Evolutionary conservation across 2,329 filamentous ascomycete genomes (phyloP).

Genomic region (Monilinia vaccinii-corymbosi): DNA sequence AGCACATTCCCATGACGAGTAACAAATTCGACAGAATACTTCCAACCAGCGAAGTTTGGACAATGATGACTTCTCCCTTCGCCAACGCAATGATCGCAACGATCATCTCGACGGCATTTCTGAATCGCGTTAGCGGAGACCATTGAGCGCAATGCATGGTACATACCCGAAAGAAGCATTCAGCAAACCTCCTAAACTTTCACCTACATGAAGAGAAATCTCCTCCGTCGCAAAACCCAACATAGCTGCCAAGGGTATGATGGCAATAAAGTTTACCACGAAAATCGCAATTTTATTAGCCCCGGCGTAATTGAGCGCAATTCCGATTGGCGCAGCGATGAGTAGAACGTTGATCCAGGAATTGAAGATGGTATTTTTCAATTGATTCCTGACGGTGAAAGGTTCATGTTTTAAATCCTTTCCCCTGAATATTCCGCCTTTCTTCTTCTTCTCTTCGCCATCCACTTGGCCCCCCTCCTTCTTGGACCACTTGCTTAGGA

Average conservation of each 20-base stretch:
- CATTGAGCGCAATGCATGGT: background rate
- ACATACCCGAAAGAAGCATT: conserved; percentile 80
- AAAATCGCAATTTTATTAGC: conserved; percentile 60
- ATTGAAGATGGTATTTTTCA: conserved; percentile 65
- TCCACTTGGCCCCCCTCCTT: conserved; percentile 12
- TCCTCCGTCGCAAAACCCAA: conserved; percentile 86
- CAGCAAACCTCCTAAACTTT: conserved; percentile 78
- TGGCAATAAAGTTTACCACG: conserved; percentile 87
- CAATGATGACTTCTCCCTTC: conserved; percentile 61
- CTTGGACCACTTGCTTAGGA: conserved; percentile 12
- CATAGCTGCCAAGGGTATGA: conserved; percentile 80
- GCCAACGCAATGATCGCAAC: conserved; percentile 76
- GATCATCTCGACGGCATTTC: conserved; percentile 82
- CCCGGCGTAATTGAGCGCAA: conserved; percentile 58
- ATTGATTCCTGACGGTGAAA: conserved; percentile 54
- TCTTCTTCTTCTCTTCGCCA: conserved; percentile 20
- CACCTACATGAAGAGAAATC: conserved; percentile 70
- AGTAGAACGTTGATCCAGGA: conserved; percentile 84
- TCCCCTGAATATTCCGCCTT: conserved; percentile 25
- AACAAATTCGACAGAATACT: conserved; percentile 87
- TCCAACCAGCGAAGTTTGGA: conserved; percentile 86
- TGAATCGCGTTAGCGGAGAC: conserved; percentile 27
- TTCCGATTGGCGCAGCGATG: conserved; percentile 68
- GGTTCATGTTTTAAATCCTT: conserved; percentile 35
- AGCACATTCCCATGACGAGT: conserved; percentile 84